Conservation (phyloP, 2,329 filamentous ascomycete species). For the Escovopsis sp. region DNA sequence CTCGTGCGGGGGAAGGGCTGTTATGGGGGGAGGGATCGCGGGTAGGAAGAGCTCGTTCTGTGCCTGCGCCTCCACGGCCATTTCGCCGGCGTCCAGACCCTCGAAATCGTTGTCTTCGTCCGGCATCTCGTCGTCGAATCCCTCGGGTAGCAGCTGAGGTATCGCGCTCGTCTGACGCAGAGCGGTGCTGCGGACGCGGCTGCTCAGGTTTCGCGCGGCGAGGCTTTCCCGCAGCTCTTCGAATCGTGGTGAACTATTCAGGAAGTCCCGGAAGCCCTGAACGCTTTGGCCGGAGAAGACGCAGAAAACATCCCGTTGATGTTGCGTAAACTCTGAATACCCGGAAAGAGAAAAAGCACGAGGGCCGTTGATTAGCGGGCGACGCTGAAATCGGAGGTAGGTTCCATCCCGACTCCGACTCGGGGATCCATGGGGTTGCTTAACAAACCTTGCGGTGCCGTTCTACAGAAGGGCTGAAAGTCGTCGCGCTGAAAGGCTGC, state of each 20-base stretch:
- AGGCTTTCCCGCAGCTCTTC: constrained; percentile 25
- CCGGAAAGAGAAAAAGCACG: too few relatives aligned
- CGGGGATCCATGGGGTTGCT: too few relatives aligned
- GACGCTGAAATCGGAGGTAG: too few relatives aligned
- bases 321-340: constrained; percentile 73
- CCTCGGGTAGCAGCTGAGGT: constrained; percentile 15
- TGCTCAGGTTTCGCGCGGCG: constrained; percentile 6
- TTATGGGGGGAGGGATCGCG: constrained; percentile 6
- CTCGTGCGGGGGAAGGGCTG: constrained; percentile 8
- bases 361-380: constrained; percentile 11
- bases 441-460: constrained; percentile 55
- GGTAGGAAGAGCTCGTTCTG: constrained; percentile 12
- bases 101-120: constrained; percentile 32
- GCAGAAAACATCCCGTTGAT: constrained; percentile 91
- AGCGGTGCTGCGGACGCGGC: constrained; percentile 6
- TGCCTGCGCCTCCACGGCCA: constrained; percentile 20
- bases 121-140: constrained; percentile 27
- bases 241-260: constrained; percentile 45
- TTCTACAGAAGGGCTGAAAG: constrained; percentile 70
- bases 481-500: constrained; percentile 79
- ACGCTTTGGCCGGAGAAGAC: constrained; percentile 91
- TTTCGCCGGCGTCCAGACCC: constrained; percentile 24
- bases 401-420: too few relatives aligned
- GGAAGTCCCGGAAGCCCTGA: constrained; percentile 56
- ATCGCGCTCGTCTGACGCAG: constrained; percentile 7